phyloP scores from a whole-genome alignment of 2,329 filamentous ascomycete species.

The Beauveria sp. region DNA sequence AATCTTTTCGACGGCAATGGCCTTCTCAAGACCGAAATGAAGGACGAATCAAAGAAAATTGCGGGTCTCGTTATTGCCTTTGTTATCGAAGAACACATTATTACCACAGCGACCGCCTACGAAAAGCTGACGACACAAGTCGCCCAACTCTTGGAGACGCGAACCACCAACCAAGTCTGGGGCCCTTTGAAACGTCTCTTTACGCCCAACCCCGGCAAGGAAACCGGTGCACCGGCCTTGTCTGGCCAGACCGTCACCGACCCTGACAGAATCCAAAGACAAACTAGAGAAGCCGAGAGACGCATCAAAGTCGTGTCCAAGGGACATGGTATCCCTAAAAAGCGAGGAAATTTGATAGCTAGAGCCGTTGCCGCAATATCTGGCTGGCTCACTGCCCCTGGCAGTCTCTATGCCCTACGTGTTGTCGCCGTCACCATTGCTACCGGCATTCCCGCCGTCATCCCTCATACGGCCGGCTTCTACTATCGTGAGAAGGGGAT shows the following conservation, averaged over 20 bases:
- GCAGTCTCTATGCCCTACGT: conserved; percentile 39
- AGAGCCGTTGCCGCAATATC: conserved; percentile 23
- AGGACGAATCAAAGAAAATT: conserved; percentile 21
- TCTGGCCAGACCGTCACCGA: conserved; percentile 18
- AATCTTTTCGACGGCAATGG: conserved; percentile 36
- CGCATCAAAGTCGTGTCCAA: conserved; percentile 6
- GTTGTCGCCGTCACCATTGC: conserved; percentile 41
- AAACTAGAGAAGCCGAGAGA: not conserved
- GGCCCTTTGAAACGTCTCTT: conserved; percentile 31
- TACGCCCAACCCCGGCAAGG: conserved; percentile 21
- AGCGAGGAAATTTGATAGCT: conserved; percentile 16
- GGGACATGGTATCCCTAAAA: conserved; percentile 2
- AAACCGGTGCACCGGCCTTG: conserved; percentile 16
- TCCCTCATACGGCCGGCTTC: conserved; percentile 38
- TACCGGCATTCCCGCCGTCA: conserved; percentile 31
- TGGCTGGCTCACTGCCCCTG: conserved; percentile 34
- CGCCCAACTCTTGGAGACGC: conserved; percentile 26
- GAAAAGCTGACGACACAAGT: conserved; percentile 31
- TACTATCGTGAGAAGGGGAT: conserved; percentile 45
- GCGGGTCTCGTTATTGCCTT: conserved; percentile 37
- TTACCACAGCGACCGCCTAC: conserved; percentile 18
- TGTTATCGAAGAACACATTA: conserved; percentile 39
- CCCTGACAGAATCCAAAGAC: conserved; percentile 9
- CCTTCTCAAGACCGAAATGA: conserved; percentile 22
- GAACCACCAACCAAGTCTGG: conserved; percentile 32